These are phyloP conservation scores for Mycena indigotica DNA, from an alignment of 768 basidiomycete genomes.

Conservation along the genomic window DNA sequence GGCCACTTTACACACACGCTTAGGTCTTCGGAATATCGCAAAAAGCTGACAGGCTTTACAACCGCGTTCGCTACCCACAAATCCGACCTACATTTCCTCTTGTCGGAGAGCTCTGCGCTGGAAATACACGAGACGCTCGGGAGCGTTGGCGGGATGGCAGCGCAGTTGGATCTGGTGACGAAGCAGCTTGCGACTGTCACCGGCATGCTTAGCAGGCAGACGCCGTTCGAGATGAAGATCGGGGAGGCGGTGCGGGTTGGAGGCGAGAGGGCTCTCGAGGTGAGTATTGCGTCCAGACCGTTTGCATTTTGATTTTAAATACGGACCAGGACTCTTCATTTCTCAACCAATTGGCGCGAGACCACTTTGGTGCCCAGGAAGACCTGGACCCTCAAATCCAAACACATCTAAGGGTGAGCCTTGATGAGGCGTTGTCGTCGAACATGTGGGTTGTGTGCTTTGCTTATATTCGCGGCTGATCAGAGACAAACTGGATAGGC, in stretches of 20 bases:
- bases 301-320: not conserved
- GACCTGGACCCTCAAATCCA: slow-evolving; percentile 6
- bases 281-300: not conserved
- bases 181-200: slow-evolving; percentile 5
- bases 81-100: slow-evolving; percentile 18
- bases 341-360: slow-evolving; percentile 11
- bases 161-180: slow-evolving; percentile 14
- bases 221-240: slow-evolving; percentile 11
- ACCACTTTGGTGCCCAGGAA: slow-evolving; percentile 4
- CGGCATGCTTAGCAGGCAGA: slow-evolving; percentile 1
- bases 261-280: slow-evolving; percentile 13
- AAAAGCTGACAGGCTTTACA: slow-evolving; percentile 20
- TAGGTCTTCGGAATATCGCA: slow-evolving; percentile 22
- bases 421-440: slow-evolving; percentile 17
- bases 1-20: slow-evolving; percentile 20
- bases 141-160: slow-evolving; percentile 4
- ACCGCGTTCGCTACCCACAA: slow-evolving; percentile 22
- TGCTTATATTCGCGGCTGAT: not conserved
- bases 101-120: slow-evolving; percentile 18
- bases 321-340: slow-evolving; percentile 7
- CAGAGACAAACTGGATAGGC: slow-evolving; percentile 5
- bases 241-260: slow-evolving; percentile 9
- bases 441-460: slow-evolving; percentile 14
- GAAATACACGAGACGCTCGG: slow-evolving; percentile 13
- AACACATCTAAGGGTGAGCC: slow-evolving; percentile 7